phyloP scores from a whole-genome alignment of 345 rosid genomes.

The Lenwebbia sp. region DNA sequence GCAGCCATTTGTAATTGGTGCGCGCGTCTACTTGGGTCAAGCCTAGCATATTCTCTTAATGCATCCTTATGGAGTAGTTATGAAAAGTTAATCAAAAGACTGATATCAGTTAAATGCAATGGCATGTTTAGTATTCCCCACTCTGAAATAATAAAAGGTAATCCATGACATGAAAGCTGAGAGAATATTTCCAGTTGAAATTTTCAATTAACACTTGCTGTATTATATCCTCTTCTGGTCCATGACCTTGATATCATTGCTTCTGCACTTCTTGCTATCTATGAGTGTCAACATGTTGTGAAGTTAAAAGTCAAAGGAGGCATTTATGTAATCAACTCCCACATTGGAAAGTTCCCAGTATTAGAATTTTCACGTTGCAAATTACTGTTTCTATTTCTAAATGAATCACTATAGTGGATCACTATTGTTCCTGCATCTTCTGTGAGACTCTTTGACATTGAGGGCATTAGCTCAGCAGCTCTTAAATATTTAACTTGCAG shows the following conservation, averaged over 20 bases:
- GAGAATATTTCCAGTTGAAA: background rate
- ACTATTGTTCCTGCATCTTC: background rate
- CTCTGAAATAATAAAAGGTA: background rate
- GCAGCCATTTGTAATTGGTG: conserved; percentile 93
- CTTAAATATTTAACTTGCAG: conserved; percentile 15
- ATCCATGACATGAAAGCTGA: background rate
- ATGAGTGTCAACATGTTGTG: background rate
- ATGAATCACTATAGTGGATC: background rate
- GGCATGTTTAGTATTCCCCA: background rate
- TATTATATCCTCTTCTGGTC: background rate
- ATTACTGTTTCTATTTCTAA: background rate
- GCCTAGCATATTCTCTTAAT: background rate
- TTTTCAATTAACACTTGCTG: background rate
- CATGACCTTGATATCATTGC: background rate
- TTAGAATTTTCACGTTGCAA: background rate
- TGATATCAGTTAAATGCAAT: background rate
- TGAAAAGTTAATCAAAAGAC: background rate
- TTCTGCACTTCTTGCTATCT: background rate
- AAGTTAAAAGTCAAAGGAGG: background rate
- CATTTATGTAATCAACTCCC: background rate
- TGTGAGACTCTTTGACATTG: background rate
- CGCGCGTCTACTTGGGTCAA: background rate
- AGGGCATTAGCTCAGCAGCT: background rate
- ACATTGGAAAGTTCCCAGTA: background rate
- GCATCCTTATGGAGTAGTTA: background rate